phyloP scores from a whole-genome alignment of 768 basidiomycete genomes.

The Tulasnella calospora region DNA sequence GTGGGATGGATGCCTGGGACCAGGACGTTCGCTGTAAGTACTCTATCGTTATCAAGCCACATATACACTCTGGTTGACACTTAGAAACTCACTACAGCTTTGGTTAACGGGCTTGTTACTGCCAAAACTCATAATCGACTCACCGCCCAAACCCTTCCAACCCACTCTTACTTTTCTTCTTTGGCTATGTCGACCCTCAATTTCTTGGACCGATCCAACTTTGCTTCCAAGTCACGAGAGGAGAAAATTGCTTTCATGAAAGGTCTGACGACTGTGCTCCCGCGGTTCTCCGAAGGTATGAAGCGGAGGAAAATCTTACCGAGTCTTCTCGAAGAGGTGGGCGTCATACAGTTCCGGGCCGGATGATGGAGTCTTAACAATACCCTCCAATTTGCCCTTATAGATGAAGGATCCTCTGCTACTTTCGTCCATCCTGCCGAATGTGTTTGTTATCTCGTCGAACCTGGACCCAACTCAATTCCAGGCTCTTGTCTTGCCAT shows the following conservation, averaged over 20 bases:
- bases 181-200: constrained; percentile 92
- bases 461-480: constrained; percentile 76
- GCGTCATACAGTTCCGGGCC: not conserved
- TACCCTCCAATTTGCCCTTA: not conserved
- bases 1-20: constrained; percentile 63
- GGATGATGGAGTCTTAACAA: not conserved
- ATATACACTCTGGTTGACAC: constrained; percentile 6
- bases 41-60: not conserved
- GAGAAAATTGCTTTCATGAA: constrained; percentile 97
- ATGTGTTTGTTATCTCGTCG: constrained; percentile 85
- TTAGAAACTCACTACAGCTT: constrained; percentile 44
- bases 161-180: constrained; percentile 89
- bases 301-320: constrained; percentile 85
- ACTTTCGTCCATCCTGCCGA: constrained; percentile 91
- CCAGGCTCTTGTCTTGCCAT: constrained; percentile 71
- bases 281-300: constrained; percentile 81
- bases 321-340: constrained; percentile 88
- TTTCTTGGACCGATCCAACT: constrained; percentile 92
- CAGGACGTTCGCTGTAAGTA: constrained; percentile 62
- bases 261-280: constrained; percentile 73
- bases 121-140: constrained; percentile 68
- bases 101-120: constrained; percentile 76
- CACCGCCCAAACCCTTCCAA: constrained; percentile 71
- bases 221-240: constrained; percentile 87
- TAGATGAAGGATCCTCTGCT: constrained; percentile 93